Percentiles rank a stretch among this genome's conserved stretches.
These are phyloP conservation scores for Trichoderma sp. DNA, from an alignment of 2,329 filamentous ascomycete genomes.

Conservation along the genomic window DNA sequence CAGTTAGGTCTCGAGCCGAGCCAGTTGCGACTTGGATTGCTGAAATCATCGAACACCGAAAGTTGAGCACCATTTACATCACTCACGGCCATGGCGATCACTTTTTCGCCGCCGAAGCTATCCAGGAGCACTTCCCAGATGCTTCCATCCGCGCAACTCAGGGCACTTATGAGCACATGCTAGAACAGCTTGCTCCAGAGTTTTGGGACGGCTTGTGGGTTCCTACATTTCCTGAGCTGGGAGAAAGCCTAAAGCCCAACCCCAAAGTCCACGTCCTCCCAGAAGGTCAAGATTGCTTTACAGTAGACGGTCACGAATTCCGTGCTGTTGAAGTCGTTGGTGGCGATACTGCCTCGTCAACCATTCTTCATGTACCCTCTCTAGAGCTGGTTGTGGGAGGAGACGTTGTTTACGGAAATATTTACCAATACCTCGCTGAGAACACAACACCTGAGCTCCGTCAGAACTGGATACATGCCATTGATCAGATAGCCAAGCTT, in stretches of 20 bases:
- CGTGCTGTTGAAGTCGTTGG: slow-evolving; percentile 2
- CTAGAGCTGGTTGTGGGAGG: background rate
- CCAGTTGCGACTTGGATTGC: slow-evolving; percentile 2
- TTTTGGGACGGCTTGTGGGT: background rate
- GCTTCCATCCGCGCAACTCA: background rate
- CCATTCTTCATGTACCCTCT: background rate
- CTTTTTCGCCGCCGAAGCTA: background rate
- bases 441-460: background rate
- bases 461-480: background rate
- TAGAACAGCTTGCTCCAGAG: background rate
- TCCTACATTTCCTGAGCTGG: background rate
- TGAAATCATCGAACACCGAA: background rate
- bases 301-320: background rate
- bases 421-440: background rate
- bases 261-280: background rate
- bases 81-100: slow-evolving; percentile 10
- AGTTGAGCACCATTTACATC: slow-evolving; percentile 5
- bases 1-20: background rate
- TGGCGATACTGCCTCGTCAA: background rate
- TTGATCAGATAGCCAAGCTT: background rate
- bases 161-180: slow-evolving; percentile 4
- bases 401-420: background rate
- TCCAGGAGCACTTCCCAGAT: background rate
- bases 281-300: background rate
- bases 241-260: background rate